phyloP scores from a whole-genome alignment of 2,329 filamentous ascomycete species.

The Rutstroemia sydowiana region DNA sequence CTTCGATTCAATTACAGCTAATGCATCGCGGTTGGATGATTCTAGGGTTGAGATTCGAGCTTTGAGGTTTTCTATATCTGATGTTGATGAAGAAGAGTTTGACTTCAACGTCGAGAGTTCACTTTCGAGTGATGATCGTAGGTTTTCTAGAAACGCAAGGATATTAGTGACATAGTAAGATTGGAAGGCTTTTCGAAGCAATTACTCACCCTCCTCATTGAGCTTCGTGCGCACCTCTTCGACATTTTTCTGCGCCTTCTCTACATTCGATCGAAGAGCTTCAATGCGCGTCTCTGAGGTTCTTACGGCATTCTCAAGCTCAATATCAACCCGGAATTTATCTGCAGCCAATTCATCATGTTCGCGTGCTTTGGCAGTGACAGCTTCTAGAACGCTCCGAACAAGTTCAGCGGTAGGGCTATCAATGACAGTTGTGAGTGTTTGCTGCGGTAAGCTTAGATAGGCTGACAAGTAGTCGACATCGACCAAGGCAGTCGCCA shows the following conservation, averaged over 20 bases:
- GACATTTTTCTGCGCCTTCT: conserved; percentile 77
- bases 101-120: conserved; percentile 75
- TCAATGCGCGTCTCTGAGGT: conserved; percentile 77
- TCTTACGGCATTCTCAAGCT: conserved; percentile 84
- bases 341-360: conserved; percentile 76
- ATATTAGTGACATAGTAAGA: conserved; percentile 13
- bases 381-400: conserved; percentile 62
- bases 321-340: conserved; percentile 83
- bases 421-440: conserved; percentile 52
- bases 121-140: conserved; percentile 67
- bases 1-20: conserved; percentile 85
- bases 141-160: conserved; percentile 53
- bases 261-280: conserved; percentile 70
- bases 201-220: conserved; percentile 65
- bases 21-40: conserved; percentile 82
- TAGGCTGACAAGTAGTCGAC: conserved; percentile 66
- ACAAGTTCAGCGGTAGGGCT: conserved; percentile 74
- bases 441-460: conserved; percentile 59
- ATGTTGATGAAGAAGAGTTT: conserved; percentile 64
- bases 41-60: conserved; percentile 82
- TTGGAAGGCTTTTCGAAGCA: background rate
- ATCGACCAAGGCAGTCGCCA: conserved; percentile 59
- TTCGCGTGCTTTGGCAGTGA: conserved; percentile 74
- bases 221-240: conserved; percentile 76
- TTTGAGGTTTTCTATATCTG: conserved; percentile 68